Percentiles rank a stretch among this genome's conserved stretches.
Conservation (phyloP, 306 rosid genomes). For the Prunus mongolica region DNA sequence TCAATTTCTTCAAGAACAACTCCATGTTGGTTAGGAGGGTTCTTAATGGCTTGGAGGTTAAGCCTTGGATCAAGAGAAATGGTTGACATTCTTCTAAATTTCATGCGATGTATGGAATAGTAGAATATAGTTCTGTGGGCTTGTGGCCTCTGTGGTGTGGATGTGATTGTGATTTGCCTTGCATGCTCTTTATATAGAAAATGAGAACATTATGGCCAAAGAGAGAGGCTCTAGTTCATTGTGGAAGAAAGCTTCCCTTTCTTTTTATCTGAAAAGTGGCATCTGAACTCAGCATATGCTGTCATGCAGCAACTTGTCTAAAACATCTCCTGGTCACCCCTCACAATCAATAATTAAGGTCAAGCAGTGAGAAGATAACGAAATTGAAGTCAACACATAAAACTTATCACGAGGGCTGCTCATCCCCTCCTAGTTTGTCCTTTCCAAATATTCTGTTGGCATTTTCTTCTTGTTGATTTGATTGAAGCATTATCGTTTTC, state of each 20-base stretch:
- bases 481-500: neutral
- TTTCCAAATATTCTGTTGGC: constrained; percentile 2
- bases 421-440: neutral
- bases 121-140: neutral
- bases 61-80: constrained; percentile 47
- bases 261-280: constrained; percentile 24
- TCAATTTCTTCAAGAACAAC: constrained; percentile 53
- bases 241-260: constrained; percentile 11
- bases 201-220: constrained; percentile 1
- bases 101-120: constrained; percentile 9
- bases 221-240: constrained; percentile 14
- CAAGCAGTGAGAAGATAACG: neutral
- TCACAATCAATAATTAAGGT: neutral
- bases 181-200: constrained; percentile 47
- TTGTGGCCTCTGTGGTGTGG: constrained; percentile 24
- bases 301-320: constrained; percentile 7
- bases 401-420: neutral
- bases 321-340: neutral
- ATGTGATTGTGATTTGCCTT: constrained; percentile 14
- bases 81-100: constrained; percentile 48
- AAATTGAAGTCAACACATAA: neutral
- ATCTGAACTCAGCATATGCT: constrained; percentile 9
- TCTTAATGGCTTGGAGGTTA: constrained; percentile 25
- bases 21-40: constrained; percentile 34
- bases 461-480: neutral